Evolutionary conservation across 495 filamentous ascomycete species (phyloP).

Genomic region (Aspergillus nidulans): DNA sequence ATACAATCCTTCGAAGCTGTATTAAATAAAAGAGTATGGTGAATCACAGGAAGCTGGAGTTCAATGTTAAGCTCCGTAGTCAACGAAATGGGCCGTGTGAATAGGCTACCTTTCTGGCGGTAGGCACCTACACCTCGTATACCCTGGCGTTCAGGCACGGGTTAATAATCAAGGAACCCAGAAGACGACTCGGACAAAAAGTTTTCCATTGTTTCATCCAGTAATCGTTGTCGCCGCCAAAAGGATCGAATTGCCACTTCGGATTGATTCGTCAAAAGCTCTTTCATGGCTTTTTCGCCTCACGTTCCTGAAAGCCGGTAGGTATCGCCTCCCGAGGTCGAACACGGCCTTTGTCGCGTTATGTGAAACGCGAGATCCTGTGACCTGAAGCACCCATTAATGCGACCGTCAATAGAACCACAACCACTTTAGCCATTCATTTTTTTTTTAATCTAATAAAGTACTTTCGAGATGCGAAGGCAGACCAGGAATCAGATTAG

Average conservation of each 20-base stretch:
- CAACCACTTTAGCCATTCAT: not conserved
- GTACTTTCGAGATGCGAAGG: too few species aligned
- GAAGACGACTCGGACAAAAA: constrained; percentile 13
- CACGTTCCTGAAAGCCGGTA: not conserved
- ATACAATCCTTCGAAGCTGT: not conserved
- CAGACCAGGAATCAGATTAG: constrained; percentile 51
- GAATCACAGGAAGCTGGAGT: too few species aligned
- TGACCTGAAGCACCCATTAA: too few species aligned
- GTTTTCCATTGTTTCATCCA: constrained; percentile 6
- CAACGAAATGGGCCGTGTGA: too few species aligned
- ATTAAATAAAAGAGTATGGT: not conserved
- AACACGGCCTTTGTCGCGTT: constrained; percentile 28
- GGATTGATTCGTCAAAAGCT: constrained; percentile 1
- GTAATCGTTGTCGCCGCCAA: constrained; percentile 1
- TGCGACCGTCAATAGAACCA: too few species aligned
- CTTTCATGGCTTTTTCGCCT: not conserved
- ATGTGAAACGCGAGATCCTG: constrained; percentile 49
- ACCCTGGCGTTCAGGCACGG: not conserved
- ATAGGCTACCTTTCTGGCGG: not conserved
- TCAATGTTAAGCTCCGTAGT: too few species aligned
- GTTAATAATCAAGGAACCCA: constrained; percentile 11
- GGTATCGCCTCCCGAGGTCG: not conserved
- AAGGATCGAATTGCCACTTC: constrained; percentile 1
- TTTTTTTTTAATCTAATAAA: not conserved
- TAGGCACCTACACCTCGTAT: not conserved